Conservation (phyloP, 352 stramenopile genomes). For the Globisporangium polare region DNA sequence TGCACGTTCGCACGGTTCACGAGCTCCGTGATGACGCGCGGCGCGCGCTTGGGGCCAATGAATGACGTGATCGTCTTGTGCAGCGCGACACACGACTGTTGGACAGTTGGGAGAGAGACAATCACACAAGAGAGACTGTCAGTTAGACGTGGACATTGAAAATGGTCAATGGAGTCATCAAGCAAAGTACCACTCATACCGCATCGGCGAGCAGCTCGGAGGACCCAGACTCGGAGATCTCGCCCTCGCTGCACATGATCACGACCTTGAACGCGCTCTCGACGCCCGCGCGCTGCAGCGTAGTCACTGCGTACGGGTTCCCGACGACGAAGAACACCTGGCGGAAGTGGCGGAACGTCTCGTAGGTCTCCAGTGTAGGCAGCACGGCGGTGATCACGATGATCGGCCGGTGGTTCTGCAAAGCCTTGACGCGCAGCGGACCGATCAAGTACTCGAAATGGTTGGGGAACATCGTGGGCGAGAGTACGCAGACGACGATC, state of each 20-base stretch:
- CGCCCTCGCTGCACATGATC: conserved; percentile 63
- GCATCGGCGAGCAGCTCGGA: conserved; percentile 75
- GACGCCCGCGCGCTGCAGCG: conserved; percentile 60
- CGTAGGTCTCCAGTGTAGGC: conserved; percentile 55
- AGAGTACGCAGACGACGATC: conserved; percentile 73
- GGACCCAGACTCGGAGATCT: conserved; percentile 47
- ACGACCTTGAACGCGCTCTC: conserved; percentile 61
- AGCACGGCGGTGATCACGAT: conserved; percentile 59
- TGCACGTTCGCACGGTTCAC: conserved; percentile 80
- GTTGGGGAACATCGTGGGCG: conserved; percentile 50
- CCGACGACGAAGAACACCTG: conserved; percentile 74
- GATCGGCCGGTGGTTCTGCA: conserved; percentile 70
- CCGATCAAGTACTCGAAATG: conserved; percentile 78
- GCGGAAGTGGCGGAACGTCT: conserved; percentile 62
- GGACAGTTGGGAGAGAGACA: conserved; percentile 5
- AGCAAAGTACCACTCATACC: conserved; percentile 27
- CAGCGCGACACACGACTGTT: conserved; percentile 65
- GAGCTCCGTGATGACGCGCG: conserved; percentile 74
- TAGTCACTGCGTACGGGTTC: conserved; percentile 53
- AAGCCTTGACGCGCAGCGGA: conserved; percentile 57
- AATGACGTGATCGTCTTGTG: conserved; percentile 78
- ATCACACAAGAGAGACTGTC: too few relatives aligned
- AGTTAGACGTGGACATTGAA: too few relatives aligned
- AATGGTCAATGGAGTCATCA: too few relatives aligned
- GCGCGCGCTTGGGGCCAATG: conserved; percentile 51